Base-by-base conservation (phyloP, 2,329 filamentous ascomycete species). In the Aspergillus pseudoglaucus region DNA sequence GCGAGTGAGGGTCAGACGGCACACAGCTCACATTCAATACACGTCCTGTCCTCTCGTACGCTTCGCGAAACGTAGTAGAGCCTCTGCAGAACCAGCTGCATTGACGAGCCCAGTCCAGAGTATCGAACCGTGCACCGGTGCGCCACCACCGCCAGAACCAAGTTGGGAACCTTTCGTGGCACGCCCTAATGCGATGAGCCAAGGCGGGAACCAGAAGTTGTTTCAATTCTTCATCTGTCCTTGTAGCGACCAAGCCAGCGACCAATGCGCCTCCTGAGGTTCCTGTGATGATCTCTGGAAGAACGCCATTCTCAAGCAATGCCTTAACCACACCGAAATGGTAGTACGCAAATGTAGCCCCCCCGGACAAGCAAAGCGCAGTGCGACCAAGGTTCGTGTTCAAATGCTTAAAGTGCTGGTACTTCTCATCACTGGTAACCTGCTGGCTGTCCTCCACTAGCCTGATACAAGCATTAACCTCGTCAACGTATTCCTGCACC, bases 11-110 rank as follows among this genome's bases (percentile, higher is more conserved):
- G 65, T 98, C 93, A 0, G 91, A 90, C 1, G 93, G 93, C 1
- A 98, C 89, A 66, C 93, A 98, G 5, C 88, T 89, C 8, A 98
- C 90, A 67, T 98, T 98, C 44, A 98, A 77, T 52, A 97, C 93
- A 17, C 93, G 85, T 0, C 93, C 93, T 0, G 93, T 97, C 42
- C 90, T 82, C 68, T 95, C 84, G 66, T 95, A 97, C 2, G 93
- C 93, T 71, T 98, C 93, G 47, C 84, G 83, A 66, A 98, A 98
- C 0, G 93, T 98, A 75, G 91, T 86, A 38, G 87, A 94, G 27
- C 93, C 93, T 56, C 83, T 80, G 38, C 87, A 88, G 75, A 93
- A 97, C 93, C 93, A 98, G 51, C 83, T 82, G 61, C 85, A 88
- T 55, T 85, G 81, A 50, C 77, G 78, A 0, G 91, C 91, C 91